These are phyloP conservation scores for Aurantiochytrium sp. DNA, from an alignment of 108 stramenopile genomes.

Conservation along the genomic window DNA sequence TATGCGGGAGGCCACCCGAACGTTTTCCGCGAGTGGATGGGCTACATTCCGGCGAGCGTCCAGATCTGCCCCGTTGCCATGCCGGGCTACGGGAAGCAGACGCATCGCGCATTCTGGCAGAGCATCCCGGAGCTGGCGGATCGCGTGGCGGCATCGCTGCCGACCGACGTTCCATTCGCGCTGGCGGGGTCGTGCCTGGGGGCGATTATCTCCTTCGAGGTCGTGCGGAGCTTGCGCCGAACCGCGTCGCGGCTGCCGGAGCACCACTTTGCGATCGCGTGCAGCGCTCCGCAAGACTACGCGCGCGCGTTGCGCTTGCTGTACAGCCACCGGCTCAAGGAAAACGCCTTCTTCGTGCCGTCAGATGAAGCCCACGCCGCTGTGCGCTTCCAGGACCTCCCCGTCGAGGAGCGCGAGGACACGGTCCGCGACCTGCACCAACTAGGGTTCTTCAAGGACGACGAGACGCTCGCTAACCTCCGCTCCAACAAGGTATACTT, in stretches of 20 bases:
- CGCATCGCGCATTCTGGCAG: neutral
- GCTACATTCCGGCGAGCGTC: neutral
- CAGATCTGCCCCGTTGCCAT: neutral
- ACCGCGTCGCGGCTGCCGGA: neutral
- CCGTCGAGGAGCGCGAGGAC: neutral
- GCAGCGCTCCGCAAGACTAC: constrained; percentile 3
- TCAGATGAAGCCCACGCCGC: neutral
- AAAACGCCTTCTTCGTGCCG: constrained; percentile 8
- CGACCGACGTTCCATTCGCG: neutral
- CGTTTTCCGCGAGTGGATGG: neutral
- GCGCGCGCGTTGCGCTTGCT: neutral
- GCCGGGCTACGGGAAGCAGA: constrained; percentile 24
- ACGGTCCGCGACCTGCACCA: neutral
- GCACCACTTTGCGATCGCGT: neutral
- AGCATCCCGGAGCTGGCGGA: neutral
- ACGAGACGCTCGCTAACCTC: neutral
- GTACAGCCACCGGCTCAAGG: constrained; percentile 1
- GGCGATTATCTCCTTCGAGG: neutral
- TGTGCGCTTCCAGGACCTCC: neutral
- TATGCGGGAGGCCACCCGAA: constrained; percentile 20
- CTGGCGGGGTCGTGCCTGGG: constrained; percentile 23
- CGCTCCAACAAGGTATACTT: neutral
- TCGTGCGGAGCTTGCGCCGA: neutral
- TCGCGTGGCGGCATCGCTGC: neutral
- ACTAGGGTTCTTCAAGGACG: constrained; percentile 8